These are phyloP conservation scores for Chalciporus chontae DNA, from an alignment of 768 basidiomycete species.

Conservation along the genomic window DNA sequence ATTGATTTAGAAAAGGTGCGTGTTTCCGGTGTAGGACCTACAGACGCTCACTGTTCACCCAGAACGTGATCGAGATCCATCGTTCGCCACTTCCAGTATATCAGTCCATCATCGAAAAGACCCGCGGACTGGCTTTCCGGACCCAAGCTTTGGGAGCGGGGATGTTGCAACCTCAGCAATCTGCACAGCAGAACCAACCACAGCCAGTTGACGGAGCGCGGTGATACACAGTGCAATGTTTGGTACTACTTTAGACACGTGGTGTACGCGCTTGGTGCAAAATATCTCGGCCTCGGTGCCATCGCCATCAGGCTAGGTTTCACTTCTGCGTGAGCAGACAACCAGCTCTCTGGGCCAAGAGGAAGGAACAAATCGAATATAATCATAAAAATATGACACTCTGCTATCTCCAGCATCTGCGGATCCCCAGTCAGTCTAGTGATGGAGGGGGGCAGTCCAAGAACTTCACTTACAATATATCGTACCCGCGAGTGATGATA, in stretches of 20 bases:
- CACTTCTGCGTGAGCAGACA: neutral
- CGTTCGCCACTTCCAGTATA: constrained; percentile 87
- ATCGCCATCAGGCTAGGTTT: too few species aligned
- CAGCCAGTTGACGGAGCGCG: constrained; percentile 30
- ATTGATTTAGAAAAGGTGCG: constrained; percentile 92
- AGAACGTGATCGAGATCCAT: constrained; percentile 97
- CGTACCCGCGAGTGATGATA: constrained; percentile 37
- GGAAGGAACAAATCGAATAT: neutral
- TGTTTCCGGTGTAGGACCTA: neutral
- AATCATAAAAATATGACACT: neutral
- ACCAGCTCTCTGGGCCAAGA: neutral
- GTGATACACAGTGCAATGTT: constrained; percentile 9
- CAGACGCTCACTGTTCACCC: constrained; percentile 8
- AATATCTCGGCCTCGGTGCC: neutral
- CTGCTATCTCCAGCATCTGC: constrained; percentile 36
- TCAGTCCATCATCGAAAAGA: constrained; percentile 94
- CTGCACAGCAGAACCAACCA: constrained; percentile 28
- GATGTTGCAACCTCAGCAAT: constrained; percentile 41
- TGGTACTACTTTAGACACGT: neutral
- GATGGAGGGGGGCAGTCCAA: neutral
- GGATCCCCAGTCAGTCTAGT: neutral
- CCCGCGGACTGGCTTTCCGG: constrained; percentile 84
- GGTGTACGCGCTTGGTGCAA: constrained; percentile 10
- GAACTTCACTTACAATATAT: constrained; percentile 37
- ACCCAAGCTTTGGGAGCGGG: constrained; percentile 88